Evolutionary conservation across 2,329 filamentous ascomycete species (phyloP).

Genomic region (Penicillium sp.): DNA sequence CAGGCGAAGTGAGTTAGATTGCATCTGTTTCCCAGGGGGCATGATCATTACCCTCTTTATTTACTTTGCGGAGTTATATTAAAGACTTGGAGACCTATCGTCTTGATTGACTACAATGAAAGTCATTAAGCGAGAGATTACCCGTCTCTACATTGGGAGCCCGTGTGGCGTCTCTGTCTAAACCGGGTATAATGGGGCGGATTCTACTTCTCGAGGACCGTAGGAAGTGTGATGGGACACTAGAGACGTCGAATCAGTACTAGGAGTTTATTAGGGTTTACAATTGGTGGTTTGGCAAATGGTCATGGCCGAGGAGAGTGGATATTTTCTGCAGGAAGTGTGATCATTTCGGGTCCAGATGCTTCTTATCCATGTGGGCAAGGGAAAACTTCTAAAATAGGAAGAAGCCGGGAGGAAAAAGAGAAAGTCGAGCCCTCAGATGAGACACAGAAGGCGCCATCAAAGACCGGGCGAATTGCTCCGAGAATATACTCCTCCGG

Average conservation of each 20-base stretch:
- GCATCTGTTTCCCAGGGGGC: conserved; percentile 3
- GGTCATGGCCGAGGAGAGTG: not conserved
- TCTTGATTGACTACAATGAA: conserved; percentile 6
- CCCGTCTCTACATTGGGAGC: not conserved
- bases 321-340: conserved; percentile 1
- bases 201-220: not conserved
- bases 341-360: not conserved
- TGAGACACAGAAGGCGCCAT: conserved; percentile 11
- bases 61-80: not conserved
- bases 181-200: not conserved
- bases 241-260: not conserved
- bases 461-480: conserved; percentile 1
- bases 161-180: conserved; percentile 1
- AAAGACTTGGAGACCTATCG: conserved; percentile 10
- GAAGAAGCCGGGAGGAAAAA: not conserved
- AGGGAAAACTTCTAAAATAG: conserved; percentile 1
- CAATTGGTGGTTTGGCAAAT: not conserved
- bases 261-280: not conserved
- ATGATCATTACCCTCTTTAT: conserved; percentile 13
- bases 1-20: conserved; percentile 11
- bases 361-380: conserved; percentile 1
- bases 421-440: not conserved
- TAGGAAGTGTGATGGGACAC: not conserved
- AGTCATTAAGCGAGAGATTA: not conserved
- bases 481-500: conserved; percentile 5